Evolutionary conservation across 371 early-diverging fungal species (phyloP).

Genomic region (Apophysomyces sp.): DNA sequence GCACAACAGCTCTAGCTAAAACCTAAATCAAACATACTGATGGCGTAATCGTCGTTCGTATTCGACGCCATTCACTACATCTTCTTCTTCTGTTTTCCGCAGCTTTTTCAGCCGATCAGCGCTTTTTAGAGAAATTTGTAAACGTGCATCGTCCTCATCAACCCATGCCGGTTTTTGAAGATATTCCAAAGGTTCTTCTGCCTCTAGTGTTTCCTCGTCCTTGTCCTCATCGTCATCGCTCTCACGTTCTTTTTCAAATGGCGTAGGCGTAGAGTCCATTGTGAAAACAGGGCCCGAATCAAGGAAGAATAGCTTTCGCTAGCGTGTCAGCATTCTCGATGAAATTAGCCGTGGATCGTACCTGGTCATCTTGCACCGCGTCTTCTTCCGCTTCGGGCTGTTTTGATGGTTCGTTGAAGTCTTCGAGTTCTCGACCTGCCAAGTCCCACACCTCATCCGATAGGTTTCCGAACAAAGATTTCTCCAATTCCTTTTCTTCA

Average conservation of each 20-base stretch:
- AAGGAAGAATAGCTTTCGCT: conserved; percentile 35
- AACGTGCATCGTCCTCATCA: conserved; percentile 71
- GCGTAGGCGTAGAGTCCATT: conserved; percentile 20
- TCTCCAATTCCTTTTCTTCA: conserved; percentile 18
- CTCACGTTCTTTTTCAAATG: conserved; percentile 18
- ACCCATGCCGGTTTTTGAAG: conserved; percentile 67
- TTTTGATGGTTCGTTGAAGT: conserved; percentile 45
- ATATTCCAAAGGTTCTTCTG: conserved; percentile 11
- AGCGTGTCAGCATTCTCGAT: neutral
- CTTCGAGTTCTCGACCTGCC: conserved; percentile 26
- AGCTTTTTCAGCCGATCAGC: conserved; percentile 76
- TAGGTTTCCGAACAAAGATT: conserved; percentile 13
- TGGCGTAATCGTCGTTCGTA: conserved; percentile 79
- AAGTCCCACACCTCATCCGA: conserved; percentile 30
- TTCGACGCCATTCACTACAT: conserved; percentile 69
- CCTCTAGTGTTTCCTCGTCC: neutral
- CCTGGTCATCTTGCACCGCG: conserved; percentile 27
- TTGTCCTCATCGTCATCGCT: conserved; percentile 9
- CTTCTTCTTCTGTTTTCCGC: conserved; percentile 72
- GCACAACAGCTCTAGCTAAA: neutral
- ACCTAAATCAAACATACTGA: conserved; percentile 57
- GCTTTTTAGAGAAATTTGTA: conserved; percentile 65
- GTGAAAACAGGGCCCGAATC: conserved; percentile 40
- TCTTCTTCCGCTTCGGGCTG: conserved; percentile 40
- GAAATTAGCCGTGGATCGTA: neutral